A percentile compares a stretch with the other conserved stretches of the same genome.
phyloP scores from a whole-genome alignment of 2,329 filamentous ascomycete genomes.

The Stagonosporopsis chrysanthemi region DNA sequence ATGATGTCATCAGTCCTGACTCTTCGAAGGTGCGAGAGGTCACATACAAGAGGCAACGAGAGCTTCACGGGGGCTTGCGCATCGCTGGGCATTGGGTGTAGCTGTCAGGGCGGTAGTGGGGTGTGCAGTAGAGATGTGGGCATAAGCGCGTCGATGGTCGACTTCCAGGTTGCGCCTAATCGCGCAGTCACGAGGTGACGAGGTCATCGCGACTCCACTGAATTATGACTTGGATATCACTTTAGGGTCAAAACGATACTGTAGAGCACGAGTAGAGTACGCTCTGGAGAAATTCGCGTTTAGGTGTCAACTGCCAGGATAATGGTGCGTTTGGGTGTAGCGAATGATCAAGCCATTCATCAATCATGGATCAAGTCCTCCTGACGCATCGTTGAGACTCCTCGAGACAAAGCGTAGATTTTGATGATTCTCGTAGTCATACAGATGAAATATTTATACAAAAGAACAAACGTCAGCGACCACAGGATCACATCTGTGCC shows the following conservation, averaged over 20 bases:
- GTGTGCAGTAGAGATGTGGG: conserved; percentile 25
- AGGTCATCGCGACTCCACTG: background rate
- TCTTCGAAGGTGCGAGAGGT: background rate
- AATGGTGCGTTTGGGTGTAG: background rate
- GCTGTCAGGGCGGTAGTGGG: conserved; percentile 28
- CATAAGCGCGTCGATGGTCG: conserved; percentile 24
- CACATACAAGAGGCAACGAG: conserved; percentile 73
- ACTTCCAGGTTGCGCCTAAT: conserved; percentile 12
- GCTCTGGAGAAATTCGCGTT: background rate
- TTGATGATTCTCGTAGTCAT: conserved; percentile 15
- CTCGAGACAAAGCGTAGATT: conserved; percentile 25
- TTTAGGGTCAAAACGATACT: background rate
- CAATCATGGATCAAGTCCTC: background rate
- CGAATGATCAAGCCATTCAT: background rate
- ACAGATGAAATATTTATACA: conserved; percentile 27
- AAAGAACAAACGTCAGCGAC: conserved; percentile 11
- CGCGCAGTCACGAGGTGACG: conserved; percentile 38
- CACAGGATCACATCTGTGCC: conserved; percentile 6
- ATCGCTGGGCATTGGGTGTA: conserved; percentile 50
- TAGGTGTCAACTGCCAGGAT: background rate
- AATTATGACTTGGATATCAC: background rate
- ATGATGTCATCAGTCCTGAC: conserved; percentile 36
- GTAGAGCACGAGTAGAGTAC: background rate
- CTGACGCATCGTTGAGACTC: background rate
- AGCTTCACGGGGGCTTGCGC: conserved; percentile 73